Conservation (phyloP, 352 stramenopile species). For the Globisporangium abappressorium region DNA sequence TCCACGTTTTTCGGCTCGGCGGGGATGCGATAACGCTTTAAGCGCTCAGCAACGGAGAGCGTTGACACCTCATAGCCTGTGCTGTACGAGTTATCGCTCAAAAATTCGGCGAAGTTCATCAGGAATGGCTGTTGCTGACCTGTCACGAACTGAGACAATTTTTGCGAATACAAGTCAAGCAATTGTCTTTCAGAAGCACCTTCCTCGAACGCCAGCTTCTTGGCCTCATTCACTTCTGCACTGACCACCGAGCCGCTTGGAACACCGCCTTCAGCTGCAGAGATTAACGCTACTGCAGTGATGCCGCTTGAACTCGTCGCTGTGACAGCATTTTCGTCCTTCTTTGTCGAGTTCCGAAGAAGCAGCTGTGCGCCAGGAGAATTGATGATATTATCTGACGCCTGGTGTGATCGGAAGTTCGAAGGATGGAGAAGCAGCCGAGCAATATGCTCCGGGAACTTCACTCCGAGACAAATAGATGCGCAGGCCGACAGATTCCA, state of each 20-base stretch:
- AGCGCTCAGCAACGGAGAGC: constrained; percentile 54
- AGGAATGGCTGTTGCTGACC: constrained; percentile 81
- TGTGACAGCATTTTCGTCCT: not conserved
- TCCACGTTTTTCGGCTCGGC: constrained; percentile 16
- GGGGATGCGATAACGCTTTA: constrained; percentile 48
- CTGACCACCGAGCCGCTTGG: not conserved
- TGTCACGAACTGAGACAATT: constrained; percentile 53
- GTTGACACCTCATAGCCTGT: constrained; percentile 74
- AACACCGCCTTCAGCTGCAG: not conserved
- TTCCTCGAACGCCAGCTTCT: constrained; percentile 9
- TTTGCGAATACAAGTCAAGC: constrained; percentile 59
- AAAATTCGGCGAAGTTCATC: constrained; percentile 62
- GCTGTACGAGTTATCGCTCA: constrained; percentile 80
- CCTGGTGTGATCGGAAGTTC: constrained; percentile 85
- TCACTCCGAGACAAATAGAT: constrained; percentile 79
- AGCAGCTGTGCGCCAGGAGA: constrained; percentile 63
- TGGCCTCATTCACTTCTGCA: constrained; percentile 4
- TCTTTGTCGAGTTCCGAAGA: constrained; percentile 25
- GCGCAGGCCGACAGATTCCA: constrained; percentile 84
- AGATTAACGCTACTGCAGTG: not conserved
- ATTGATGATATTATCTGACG: constrained; percentile 83
- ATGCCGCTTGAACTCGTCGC: not conserved
- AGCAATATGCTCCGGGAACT: constrained; percentile 65
- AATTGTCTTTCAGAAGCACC: constrained; percentile 33
- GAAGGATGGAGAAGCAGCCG: constrained; percentile 71